These are phyloP conservation scores for Saccharomyces pastorianus DNA, from an alignment of 1,139 yeast species.

Conservation along the genomic window DNA sequence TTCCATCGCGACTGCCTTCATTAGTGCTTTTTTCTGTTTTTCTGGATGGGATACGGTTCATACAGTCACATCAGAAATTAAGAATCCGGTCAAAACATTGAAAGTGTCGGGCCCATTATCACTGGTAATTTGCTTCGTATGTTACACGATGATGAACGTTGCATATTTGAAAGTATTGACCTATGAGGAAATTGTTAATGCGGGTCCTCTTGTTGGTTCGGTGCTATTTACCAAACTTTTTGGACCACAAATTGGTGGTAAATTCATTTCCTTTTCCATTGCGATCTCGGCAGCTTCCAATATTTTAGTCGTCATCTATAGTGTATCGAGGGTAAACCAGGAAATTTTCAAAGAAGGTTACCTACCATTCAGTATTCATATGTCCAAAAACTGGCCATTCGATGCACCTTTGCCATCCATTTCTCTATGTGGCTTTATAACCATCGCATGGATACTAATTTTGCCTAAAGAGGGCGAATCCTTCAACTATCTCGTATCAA, in stretches of 20 bases:
- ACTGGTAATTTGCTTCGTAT: conserved; percentile 40
- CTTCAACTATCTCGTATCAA: conserved; percentile 47
- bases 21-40: conserved; percentile 53
- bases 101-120: conserved; percentile 57
- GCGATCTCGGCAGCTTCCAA: conserved; percentile 58
- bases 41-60: conserved; percentile 63
- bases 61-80: conserved; percentile 52
- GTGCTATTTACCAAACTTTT: conserved; percentile 48
- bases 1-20: conserved; percentile 47
- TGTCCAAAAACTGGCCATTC: conserved; percentile 52
- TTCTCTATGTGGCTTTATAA: conserved; percentile 29
- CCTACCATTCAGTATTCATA: conserved; percentile 43
- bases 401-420: conserved; percentile 49
- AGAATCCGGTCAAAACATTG: conserved; percentile 49
- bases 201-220: conserved; percentile 55
- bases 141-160: conserved; percentile 46
- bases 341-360: conserved; percentile 59
- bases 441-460: conserved; percentile 35
- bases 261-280: conserved; percentile 46
- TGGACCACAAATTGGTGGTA: conserved; percentile 46
- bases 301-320: conserved; percentile 52
- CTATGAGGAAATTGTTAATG: conserved; percentile 42
- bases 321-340: conserved; percentile 54
- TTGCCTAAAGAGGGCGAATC: conserved; percentile 47
- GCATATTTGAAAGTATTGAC: conserved; percentile 52